These are phyloP conservation scores for Hypholoma fasciculare DNA, from an alignment of 768 basidiomycete genomes.

Conservation along the genomic window DNA sequence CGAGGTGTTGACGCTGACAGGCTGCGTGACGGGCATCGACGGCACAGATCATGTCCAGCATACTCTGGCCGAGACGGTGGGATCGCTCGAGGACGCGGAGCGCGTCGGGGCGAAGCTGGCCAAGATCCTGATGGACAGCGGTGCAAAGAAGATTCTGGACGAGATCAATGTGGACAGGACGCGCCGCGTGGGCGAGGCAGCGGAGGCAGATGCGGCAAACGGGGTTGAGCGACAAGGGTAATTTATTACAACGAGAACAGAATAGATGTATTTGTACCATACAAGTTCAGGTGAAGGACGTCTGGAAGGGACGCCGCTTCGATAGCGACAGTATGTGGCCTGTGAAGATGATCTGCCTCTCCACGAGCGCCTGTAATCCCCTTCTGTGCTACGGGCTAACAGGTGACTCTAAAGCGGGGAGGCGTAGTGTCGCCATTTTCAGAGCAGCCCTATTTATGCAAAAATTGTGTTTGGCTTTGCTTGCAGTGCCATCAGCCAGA, in stretches of 20 bases:
- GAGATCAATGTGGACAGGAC: conserved; percentile 76
- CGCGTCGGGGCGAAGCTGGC: conserved; percentile 69
- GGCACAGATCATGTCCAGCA: conserved; percentile 74
- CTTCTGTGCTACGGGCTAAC: conserved; percentile 41
- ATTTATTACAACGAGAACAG: neutral
- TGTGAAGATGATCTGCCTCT: conserved; percentile 50
- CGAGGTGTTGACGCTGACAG: conserved; percentile 60
- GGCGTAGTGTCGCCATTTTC: conserved; percentile 28
- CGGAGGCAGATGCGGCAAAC: conserved; percentile 27
- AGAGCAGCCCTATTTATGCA: conserved; percentile 25
- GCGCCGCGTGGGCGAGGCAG: conserved; percentile 42
- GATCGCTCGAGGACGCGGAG: conserved; percentile 60
- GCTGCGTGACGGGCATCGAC: conserved; percentile 82
- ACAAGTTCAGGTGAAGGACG: conserved; percentile 15
- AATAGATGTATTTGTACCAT: conserved; percentile 13
- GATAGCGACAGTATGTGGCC: conserved; percentile 20
- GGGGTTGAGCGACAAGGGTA: neutral
- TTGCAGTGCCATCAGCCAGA: conserved; percentile 19
- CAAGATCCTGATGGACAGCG: conserved; percentile 57
- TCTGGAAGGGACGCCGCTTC: conserved; percentile 17
- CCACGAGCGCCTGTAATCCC: conserved; percentile 68
- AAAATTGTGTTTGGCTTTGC: conserved; percentile 33
- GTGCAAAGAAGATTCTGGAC: conserved; percentile 79
- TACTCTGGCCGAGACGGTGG: conserved; percentile 52
- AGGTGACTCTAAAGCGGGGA: conserved; percentile 77